A percentile compares a stretch with the other conserved stretches of the same genome.
phyloP scores from a whole-genome alignment of 2,329 filamentous ascomycete species.

The Curvularia hawaiiensis region DNA sequence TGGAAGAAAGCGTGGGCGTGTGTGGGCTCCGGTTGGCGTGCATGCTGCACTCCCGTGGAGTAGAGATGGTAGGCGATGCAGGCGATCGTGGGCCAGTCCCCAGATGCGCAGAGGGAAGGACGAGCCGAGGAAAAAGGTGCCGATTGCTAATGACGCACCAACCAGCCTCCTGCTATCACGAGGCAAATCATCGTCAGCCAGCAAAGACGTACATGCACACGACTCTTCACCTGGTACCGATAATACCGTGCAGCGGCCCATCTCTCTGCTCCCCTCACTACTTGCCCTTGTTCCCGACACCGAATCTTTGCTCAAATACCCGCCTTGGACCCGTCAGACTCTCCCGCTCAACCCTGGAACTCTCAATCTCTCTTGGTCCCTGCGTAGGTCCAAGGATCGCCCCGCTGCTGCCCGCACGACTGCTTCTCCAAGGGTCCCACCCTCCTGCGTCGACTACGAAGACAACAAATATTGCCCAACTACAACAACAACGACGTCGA shows the following conservation, averaged over 20 bases:
- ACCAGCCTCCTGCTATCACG: slow-evolving; percentile 17
- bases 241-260: slow-evolving; percentile 22
- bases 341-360: slow-evolving; percentile 13
- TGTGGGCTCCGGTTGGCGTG: slow-evolving; percentile 6
- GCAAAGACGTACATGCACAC: slow-evolving; percentile 44
- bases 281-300: slow-evolving; percentile 8
- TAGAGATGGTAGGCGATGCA: slow-evolving; percentile 16
- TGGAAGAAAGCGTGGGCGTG: slow-evolving; percentile 2
- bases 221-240: slow-evolving; percentile 18
- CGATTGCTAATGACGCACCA: slow-evolving; percentile 33
- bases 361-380: slow-evolving; percentile 19
- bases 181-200: slow-evolving; percentile 43
- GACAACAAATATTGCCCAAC: background rate
- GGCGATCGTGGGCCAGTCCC: slow-evolving; percentile 22
- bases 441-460: slow-evolving; percentile 67
- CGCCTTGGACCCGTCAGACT: slow-evolving; percentile 9
- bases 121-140: slow-evolving; percentile 13
- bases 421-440: slow-evolving; percentile 61
- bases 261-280: slow-evolving; percentile 18
- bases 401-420: slow-evolving; percentile 16
- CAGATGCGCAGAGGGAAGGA: slow-evolving; percentile 15
- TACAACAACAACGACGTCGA: slow-evolving; percentile 55
- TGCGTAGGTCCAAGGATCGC: slow-evolving; percentile 20
- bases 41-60: slow-evolving; percentile 12
- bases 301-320: slow-evolving; percentile 13